Percentiles rank a stretch among this genome's conserved stretches.
These are phyloP conservation scores for Capsicum chinense DNA, from an alignment of 257 asterid genomes.

Conservation along the genomic window DNA sequence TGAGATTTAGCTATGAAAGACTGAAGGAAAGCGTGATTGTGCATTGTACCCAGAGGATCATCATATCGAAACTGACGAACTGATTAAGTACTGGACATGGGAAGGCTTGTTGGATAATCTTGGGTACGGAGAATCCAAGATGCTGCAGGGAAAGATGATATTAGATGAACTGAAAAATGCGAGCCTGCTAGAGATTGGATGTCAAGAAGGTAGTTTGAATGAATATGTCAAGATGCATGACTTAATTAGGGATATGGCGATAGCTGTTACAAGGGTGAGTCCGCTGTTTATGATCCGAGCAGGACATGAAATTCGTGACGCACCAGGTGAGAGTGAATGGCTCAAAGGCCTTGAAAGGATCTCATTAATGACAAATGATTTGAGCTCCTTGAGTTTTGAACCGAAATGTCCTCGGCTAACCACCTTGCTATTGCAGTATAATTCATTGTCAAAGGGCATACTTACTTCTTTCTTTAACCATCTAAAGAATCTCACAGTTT, in stretches of 20 bases:
- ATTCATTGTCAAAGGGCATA: slow-evolving; percentile 37
- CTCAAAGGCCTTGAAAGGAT: slow-evolving; percentile 37
- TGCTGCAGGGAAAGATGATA: slow-evolving; percentile 35
- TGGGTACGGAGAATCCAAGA: slow-evolving; percentile 30
- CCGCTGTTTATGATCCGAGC: slow-evolving; percentile 39
- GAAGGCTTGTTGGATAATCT: slow-evolving; percentile 37
- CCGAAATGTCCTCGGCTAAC: slow-evolving; percentile 39
- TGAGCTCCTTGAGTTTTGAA: slow-evolving; percentile 30
- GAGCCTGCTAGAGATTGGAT: slow-evolving; percentile 32
- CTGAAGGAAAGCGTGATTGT: slow-evolving; percentile 34
- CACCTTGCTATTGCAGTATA: slow-evolving; percentile 46
- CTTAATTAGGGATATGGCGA: slow-evolving; percentile 40
- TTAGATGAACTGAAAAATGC: slow-evolving; percentile 36
- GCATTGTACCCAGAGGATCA: slow-evolving; percentile 46
- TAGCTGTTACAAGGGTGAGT: slow-evolving; percentile 37
- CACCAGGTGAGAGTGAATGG: slow-evolving; percentile 39
- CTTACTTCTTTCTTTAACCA: slow-evolving; percentile 36
- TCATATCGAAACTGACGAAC: slow-evolving; percentile 36
- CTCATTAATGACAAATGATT: slow-evolving; percentile 47
- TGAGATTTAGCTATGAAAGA: slow-evolving; percentile 45
- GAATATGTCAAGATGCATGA: slow-evolving; percentile 39
- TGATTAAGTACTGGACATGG: slow-evolving; percentile 39
- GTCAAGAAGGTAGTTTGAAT: slow-evolving; percentile 18
- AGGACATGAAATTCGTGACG: slow-evolving; percentile 31
- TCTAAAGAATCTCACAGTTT: slow-evolving; percentile 32